Percentiles rank a stretch among this genome's conserved stretches.
phyloP scores from a whole-genome alignment of 2,329 filamentous ascomycete genomes.

The Neofusicoccum parvum region DNA sequence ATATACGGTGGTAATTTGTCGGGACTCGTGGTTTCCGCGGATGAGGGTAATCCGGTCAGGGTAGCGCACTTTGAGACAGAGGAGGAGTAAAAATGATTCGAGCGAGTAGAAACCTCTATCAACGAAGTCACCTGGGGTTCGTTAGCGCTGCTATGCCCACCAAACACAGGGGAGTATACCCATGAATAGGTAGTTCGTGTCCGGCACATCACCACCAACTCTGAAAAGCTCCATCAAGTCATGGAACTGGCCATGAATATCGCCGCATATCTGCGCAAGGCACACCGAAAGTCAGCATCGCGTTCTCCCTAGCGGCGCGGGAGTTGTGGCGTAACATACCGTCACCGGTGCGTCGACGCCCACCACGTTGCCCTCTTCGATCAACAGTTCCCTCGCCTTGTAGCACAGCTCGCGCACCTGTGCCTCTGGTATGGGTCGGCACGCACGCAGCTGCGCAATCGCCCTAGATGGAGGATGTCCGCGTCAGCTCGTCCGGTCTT shows the following conservation, averaged over 20 bases:
- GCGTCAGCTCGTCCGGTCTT: neutral
- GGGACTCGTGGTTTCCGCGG: conserved; percentile 91
- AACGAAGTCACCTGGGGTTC: conserved; percentile 80
- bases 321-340: conserved; percentile 50
- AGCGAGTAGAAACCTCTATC: conserved; percentile 98
- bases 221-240: conserved; percentile 96
- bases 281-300: conserved; percentile 18
- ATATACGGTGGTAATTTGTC: conserved; percentile 96
- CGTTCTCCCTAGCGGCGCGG: conserved; percentile 24
- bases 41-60: conserved; percentile 97
- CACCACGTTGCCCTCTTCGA: conserved; percentile 97
- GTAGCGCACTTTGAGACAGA: conserved; percentile 96
- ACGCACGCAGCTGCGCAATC: conserved; percentile 92
- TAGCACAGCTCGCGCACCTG: conserved; percentile 97
- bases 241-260: conserved; percentile 96
- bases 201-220: conserved; percentile 89
- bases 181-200: conserved; percentile 98
- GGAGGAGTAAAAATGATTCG: conserved; percentile 91
- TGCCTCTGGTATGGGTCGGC: conserved; percentile 90
- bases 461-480: conserved; percentile 59
- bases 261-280: conserved; percentile 75
- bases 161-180: conserved; percentile 52
- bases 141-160: neutral
- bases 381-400: conserved; percentile 92
- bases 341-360: conserved; percentile 94